These are phyloP conservation scores for Geotrichum citri-aurantii DNA, from an alignment of 1,139 yeast species.

Conservation along the genomic window DNA sequence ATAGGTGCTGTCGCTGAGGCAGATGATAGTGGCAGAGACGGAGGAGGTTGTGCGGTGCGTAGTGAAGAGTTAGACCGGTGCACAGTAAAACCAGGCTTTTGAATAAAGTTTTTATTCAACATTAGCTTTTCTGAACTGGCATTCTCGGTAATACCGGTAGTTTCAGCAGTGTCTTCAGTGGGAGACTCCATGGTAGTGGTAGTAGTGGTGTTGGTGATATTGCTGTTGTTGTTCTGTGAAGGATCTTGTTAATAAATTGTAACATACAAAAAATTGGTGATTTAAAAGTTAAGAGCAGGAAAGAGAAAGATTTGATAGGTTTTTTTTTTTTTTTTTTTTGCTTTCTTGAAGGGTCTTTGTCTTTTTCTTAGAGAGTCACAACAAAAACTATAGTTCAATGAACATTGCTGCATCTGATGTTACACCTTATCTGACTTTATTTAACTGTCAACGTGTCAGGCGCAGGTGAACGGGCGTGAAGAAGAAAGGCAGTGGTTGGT, in stretches of 20 bases:
- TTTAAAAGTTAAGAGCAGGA: neutral
- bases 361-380: neutral
- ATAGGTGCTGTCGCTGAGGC: slow-evolving; percentile 8
- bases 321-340: neutral
- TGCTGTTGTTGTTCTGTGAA: neutral
- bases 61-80: slow-evolving; percentile 4
- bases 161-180: neutral
- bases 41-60: neutral
- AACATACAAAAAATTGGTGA: neutral
- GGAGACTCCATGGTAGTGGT: neutral
- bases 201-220: neutral
- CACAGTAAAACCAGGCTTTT: slow-evolving; percentile 3
- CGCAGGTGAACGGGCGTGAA: neutral
- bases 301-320: neutral
- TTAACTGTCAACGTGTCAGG: neutral
- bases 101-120: neutral
- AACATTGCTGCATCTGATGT: neutral
- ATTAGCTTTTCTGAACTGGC: neutral
- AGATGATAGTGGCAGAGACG: neutral
- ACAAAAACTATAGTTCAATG: neutral
- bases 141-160: neutral
- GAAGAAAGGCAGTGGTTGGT: neutral
- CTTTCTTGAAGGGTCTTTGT: neutral
- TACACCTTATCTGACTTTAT: neutral
- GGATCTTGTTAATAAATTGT: neutral